Conservation (phyloP, 306 rosid genomes). For the Corylus heterophylla region DNA sequence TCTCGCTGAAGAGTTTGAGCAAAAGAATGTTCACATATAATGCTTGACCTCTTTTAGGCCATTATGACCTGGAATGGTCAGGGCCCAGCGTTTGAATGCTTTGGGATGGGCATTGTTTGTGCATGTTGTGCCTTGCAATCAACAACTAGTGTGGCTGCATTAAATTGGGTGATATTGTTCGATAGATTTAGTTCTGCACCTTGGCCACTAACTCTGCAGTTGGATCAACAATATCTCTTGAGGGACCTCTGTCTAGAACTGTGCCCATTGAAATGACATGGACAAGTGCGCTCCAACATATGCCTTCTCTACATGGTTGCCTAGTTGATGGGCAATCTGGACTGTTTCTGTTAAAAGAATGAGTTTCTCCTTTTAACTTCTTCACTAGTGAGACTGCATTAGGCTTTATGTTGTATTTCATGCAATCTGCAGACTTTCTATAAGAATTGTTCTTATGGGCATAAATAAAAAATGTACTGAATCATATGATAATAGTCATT, state of each 20-base stretch:
- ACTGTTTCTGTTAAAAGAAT: background rate
- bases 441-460: constrained; percentile 1
- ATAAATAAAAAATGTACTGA: background rate
- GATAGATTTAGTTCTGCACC: background rate
- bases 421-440: background rate
- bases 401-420: background rate
- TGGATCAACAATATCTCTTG: background rate
- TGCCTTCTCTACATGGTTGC: background rate
- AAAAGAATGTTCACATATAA: background rate
- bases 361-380: background rate
- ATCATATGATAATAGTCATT: background rate
- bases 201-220: background rate
- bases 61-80: background rate
- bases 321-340: background rate
- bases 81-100: background rate
- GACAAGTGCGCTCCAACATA: background rate
- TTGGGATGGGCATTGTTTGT: constrained; percentile 1
- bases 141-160: background rate
- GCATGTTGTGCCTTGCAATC: background rate
- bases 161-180: background rate
- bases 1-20: background rate
- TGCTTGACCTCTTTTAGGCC: constrained; percentile 3
- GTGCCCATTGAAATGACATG: background rate
- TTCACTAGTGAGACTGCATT: background rate
- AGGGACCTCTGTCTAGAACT: background rate